phyloP scores from a whole-genome alignment of 2,329 filamentous ascomycete genomes.

The Alternaria viburni region DNA sequence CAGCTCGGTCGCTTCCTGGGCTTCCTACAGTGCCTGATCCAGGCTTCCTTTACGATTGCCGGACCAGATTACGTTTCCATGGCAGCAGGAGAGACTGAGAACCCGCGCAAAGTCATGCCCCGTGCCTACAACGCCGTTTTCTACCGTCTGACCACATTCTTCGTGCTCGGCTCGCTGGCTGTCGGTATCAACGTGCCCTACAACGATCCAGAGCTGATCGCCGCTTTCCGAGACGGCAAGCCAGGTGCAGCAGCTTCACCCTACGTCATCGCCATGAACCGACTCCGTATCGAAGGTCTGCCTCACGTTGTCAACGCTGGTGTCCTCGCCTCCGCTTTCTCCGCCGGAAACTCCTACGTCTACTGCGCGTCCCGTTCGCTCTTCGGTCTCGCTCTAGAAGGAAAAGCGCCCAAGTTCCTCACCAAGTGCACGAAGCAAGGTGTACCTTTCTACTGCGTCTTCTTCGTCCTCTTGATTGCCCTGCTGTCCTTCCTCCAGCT shows the following conservation, averaged over 20 bases:
- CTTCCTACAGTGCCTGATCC: conserved; percentile 76
- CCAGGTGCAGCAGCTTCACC: conserved; percentile 72
- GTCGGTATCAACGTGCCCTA: conserved; percentile 73
- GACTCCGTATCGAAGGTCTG: conserved; percentile 60
- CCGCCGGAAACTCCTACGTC: conserved; percentile 62
- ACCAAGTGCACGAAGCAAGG: conserved; percentile 65
- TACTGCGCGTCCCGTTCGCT: conserved; percentile 62
- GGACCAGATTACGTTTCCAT: conserved; percentile 59
- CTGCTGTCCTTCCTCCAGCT: conserved; percentile 78
- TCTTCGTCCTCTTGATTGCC: conserved; percentile 69
- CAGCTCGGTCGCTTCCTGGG: conserved; percentile 75
- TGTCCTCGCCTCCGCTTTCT: conserved; percentile 61
- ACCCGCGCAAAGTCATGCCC: conserved; percentile 63
- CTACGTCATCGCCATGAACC: conserved; percentile 67
- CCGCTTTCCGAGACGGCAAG: conserved; percentile 64
- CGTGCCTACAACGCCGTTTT: conserved; percentile 80
- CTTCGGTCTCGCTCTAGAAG: conserved; percentile 61
- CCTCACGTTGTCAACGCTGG: conserved; percentile 67
- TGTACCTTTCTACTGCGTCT: conserved; percentile 76
- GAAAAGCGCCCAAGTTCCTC: conserved; percentile 62
- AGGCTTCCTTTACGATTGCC: conserved; percentile 57
- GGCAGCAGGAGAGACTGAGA: conserved; percentile 56
- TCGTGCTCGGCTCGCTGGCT: conserved; percentile 75
- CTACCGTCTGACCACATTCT: conserved; percentile 77
- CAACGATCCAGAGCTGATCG: conserved; percentile 66